Base-by-base conservation (phyloP, 1,139 yeast genomes). In the Saccharomyces hybrid region DNA sequence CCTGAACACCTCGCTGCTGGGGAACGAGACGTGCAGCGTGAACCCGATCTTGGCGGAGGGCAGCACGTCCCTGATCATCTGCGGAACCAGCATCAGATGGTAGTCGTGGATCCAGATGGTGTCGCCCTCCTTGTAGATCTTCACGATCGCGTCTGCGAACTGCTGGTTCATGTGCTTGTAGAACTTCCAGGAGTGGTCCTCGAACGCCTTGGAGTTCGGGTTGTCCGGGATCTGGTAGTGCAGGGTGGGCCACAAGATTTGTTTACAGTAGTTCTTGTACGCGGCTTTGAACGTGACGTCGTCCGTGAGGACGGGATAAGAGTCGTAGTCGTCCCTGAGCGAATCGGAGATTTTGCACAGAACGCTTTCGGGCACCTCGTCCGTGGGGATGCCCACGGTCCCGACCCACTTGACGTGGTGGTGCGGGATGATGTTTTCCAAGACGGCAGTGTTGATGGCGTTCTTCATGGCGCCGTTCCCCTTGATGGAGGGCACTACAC, bases 161-260 rank as follows among this genome's bases (percentile, higher is more conserved):
- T 81, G 72, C 68, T 86, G 89, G 65, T 93, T 93, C 61, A 91
- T 77, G 2, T 78, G 74, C 61, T 81, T 82, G 69, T 93, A 93
- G 65, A 86, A 85, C 46, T 83, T 83, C 97, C 97, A 93, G 0
- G 97, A 88, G 68, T 90, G 95, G 60, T 89, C 97, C 70, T 91
- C 97, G 70, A 91, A 93, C 0, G 96, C 96, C 70, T 90, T 90
- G 1, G 96, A 85, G 63, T 87, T 88, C 51, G 97, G 96, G 64
- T 90, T 85, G 70, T 93, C 98, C 0, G 99, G 99, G 48, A 91
- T 89, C 70, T 93, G 97, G 68, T 93, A 95, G 68, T 93, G 99
- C 60, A 95, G 77, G 2, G 97, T 88, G 28, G 99, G 99, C 98
- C 99, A 93, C 59, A 93, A 75, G 49, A 93, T 88, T 65, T 90